phyloP scores from a whole-genome alignment of 1,284 basidiomycete genomes.

The Grifola frondosa region DNA sequence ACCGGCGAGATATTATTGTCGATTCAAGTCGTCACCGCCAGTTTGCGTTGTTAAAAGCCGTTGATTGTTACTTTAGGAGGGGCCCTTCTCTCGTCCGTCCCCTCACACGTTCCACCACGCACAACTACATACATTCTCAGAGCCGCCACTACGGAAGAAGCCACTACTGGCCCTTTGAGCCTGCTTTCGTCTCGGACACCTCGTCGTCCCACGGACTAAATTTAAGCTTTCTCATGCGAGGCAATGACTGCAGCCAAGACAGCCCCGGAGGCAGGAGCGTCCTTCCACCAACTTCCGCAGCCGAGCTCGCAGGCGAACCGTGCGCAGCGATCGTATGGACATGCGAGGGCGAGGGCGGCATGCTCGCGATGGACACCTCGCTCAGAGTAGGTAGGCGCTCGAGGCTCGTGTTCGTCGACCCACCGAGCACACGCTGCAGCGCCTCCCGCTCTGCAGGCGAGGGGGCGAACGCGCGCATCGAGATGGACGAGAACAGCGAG shows the following conservation, averaged over 20 bases:
- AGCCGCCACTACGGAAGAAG: slow-evolving; percentile 1
- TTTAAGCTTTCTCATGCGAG: slow-evolving; percentile 32
- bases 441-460: slow-evolving; percentile 80
- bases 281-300: slow-evolving; percentile 12
- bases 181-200: slow-evolving; percentile 19
- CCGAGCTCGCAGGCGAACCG: slow-evolving; percentile 3
- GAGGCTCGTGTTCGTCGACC: slow-evolving; percentile 67
- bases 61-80: slow-evolving; percentile 7
- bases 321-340: slow-evolving; percentile 37
- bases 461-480: slow-evolving; percentile 75
- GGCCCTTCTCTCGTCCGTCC: slow-evolving; percentile 4
- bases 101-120: neutral
- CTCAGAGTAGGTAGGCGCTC: slow-evolving; percentile 72
- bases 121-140: slow-evolving; percentile 17
- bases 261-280: slow-evolving; percentile 25
- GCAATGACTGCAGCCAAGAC: slow-evolving; percentile 33
- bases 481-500: slow-evolving; percentile 43
- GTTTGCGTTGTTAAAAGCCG: slow-evolving; percentile 7
- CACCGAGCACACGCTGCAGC: slow-evolving; percentile 66
- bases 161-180: neutral
- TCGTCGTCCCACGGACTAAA: slow-evolving; percentile 41
- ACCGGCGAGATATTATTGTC: slow-evolving; percentile 21
- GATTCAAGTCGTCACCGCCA: slow-evolving; percentile 25
- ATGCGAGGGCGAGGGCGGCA: slow-evolving; percentile 59
- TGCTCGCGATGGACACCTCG: slow-evolving; percentile 56